phyloP scores from a whole-genome alignment of 2,329 filamentous ascomycete genomes.

The Myotisia sp. region DNA sequence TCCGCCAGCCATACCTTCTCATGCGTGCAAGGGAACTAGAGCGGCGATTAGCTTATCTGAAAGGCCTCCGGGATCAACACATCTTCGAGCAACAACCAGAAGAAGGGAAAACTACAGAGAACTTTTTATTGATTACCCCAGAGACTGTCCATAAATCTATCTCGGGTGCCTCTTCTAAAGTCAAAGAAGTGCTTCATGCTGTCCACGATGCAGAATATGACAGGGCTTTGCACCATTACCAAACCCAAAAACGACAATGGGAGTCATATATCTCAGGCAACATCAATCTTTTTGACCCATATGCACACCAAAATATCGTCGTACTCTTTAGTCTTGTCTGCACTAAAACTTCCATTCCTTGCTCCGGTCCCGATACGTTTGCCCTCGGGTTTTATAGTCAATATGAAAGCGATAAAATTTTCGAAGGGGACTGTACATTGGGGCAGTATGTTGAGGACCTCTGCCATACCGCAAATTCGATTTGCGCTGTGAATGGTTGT shows the following conservation, averaged over 20 bases:
- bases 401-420: constrained; percentile 56
- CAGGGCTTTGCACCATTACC: constrained; percentile 82
- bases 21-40: constrained; percentile 89
- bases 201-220: constrained; percentile 96
- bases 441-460: constrained; percentile 92
- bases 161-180: constrained; percentile 65
- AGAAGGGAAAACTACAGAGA: constrained; percentile 51
- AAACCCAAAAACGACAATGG: constrained; percentile 91
- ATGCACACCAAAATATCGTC: constrained; percentile 90
- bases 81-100: constrained; percentile 29
- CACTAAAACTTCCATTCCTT: constrained; percentile 84
- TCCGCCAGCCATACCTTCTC: constrained; percentile 81
- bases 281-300: constrained; percentile 80
- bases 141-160: constrained; percentile 86
- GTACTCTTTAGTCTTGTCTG: constrained; percentile 89
- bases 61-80: constrained; percentile 62
- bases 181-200: constrained; percentile 85
- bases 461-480: constrained; percentile 58
- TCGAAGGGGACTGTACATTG: constrained; percentile 70
- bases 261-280: constrained; percentile 87
- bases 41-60: constrained; percentile 65
- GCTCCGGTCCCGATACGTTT: constrained; percentile 77
- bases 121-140: constrained; percentile 81
- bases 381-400: constrained; percentile 90
- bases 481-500: constrained; percentile 72